These are phyloP conservation scores for Casaregolazyma suthepensis DNA, from an alignment of 1,139 yeast genomes.

Conservation along the genomic window DNA sequence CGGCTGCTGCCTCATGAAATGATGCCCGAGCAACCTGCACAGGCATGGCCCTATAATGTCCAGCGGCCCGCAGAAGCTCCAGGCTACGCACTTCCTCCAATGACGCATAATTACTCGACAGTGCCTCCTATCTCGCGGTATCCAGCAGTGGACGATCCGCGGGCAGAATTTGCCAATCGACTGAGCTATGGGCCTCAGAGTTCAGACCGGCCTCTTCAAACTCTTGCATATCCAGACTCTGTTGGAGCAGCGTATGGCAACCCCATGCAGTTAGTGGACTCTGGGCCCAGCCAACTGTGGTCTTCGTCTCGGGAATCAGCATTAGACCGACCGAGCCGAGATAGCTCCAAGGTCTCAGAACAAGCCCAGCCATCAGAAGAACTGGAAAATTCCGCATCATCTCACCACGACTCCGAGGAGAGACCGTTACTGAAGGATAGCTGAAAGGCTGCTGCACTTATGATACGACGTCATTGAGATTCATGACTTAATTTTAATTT, in stretches of 20 bases:
- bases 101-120: neutral
- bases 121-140: neutral
- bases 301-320: neutral
- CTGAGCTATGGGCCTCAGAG: neutral
- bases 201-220: neutral
- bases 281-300: neutral
- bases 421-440: neutral
- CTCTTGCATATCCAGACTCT: neutral
- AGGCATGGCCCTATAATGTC: neutral
- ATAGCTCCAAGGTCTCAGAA: neutral
- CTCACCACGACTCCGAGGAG: neutral
- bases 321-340: neutral
- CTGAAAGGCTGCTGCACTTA: neutral
- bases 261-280: neutral
- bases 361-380: neutral
- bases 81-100: neutral
- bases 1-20: neutral
- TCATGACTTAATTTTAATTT: neutral
- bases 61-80: neutral
- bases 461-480: neutral
- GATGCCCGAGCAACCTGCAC: neutral
- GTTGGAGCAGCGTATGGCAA: neutral
- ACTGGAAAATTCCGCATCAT: neutral
- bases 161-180: neutral
- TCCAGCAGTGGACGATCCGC: neutral